Evolutionary conservation across 2,329 filamentous ascomycete genomes (phyloP).

Genomic region (Karstenula rhodostoma): DNA sequence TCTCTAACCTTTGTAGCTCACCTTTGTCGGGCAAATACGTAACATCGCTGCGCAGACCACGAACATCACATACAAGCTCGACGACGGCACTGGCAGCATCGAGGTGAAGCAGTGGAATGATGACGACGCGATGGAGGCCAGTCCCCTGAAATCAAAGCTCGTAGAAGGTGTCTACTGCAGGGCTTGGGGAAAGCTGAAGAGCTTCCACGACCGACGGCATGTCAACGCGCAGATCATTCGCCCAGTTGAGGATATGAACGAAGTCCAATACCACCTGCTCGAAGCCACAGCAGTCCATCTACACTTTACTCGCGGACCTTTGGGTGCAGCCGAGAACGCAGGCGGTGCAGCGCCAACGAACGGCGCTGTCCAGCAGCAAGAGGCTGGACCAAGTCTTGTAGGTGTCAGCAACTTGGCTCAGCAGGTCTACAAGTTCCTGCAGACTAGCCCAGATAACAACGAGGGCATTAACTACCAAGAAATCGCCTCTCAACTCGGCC

Average conservation of each 20-base stretch:
- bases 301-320: slow-evolving; percentile 76
- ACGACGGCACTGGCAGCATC: slow-evolving; percentile 91
- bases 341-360: slow-evolving; percentile 47
- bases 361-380: slow-evolving; percentile 35
- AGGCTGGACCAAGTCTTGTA: slow-evolving; percentile 39
- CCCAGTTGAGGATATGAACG: slow-evolving; percentile 84
- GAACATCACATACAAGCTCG: slow-evolving; percentile 90
- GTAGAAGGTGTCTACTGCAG: slow-evolving; percentile 81
- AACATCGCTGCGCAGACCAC: slow-evolving; percentile 86
- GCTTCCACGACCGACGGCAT: slow-evolving; percentile 83
- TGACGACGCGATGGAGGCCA: slow-evolving; percentile 60
- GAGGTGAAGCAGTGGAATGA: slow-evolving; percentile 92
- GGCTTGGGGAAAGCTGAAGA: slow-evolving; percentile 84
- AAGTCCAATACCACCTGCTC: slow-evolving; percentile 90
- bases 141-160: slow-evolving; percentile 62
- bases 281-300: slow-evolving; percentile 91
- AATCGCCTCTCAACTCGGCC: slow-evolving; percentile 71
- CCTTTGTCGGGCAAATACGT: slow-evolving; percentile 90
- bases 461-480: slow-evolving; percentile 85
- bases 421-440: slow-evolving; percentile 76
- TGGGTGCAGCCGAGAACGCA: slow-evolving; percentile 51
- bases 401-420: slow-evolving; percentile 64
- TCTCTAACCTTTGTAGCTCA: slow-evolving; percentile 64
- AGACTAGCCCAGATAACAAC: slow-evolving; percentile 72
- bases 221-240: slow-evolving; percentile 83